Base-by-base conservation (phyloP, 2,329 filamentous ascomycete genomes). In the Phialocephala subalpina region DNA sequence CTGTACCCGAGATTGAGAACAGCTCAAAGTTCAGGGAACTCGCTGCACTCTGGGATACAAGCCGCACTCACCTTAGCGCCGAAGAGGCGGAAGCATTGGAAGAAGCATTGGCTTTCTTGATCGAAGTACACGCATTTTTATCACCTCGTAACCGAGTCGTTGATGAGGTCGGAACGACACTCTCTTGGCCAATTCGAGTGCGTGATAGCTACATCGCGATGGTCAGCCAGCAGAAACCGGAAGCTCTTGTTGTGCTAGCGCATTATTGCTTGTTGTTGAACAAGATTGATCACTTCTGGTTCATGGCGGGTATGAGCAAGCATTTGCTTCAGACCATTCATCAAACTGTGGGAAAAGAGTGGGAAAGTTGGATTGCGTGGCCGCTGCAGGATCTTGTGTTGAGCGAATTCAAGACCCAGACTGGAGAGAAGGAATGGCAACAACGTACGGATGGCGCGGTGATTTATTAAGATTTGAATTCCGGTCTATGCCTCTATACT, bases 231-330 rank as follows among this genome's bases (percentile, higher is more conserved):
- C 70, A 73, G 38, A 69, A 71, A 16, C 76, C 77, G 9, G 73
- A 74, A 65, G 76, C 77, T n/a, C 62, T 79, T 42, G 71, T 79
- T n/a, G 70, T 78, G 25, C 72, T 79, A 12, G 77, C 76, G 11
- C 74, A 79, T 67, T 79, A 77, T 58, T 78, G 75, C 60, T 72
- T 77, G 55, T 65, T 78, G 18, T 66, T 82, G 53, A 79, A 80
- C 66, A 69, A 73, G 33, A 61, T 80, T 56, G 63, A 71, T 36
- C 35, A 63, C 14, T 36, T 59, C 40, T 71, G 69, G 69, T 68
- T 33, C 20, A 66, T 66, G 55, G 70, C 76, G 0, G 77, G 80
- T 22, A 80, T 78, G 78, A 78, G 76, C 11, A 68, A 68, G 20
- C 71, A 73, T 22, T 67, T 81, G 27, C 70, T 81, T 12, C 70